phyloP scores from a whole-genome alignment of 495 filamentous ascomycete genomes.

The Pyrenopolyporus hunteri region DNA sequence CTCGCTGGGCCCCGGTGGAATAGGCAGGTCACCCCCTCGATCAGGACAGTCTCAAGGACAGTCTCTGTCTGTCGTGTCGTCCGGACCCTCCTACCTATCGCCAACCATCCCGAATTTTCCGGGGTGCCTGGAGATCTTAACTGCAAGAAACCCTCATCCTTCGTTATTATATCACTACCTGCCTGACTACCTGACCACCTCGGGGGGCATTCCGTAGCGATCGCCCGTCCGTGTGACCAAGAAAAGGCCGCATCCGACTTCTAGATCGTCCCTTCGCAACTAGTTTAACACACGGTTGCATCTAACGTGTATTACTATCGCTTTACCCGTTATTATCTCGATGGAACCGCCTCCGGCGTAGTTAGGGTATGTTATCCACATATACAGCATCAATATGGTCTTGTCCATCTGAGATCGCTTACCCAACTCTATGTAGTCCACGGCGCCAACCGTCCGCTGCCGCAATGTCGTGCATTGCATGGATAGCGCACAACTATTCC shows the following conservation, averaged over 20 bases:
- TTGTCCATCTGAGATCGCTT: slow-evolving; percentile 35
- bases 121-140: slow-evolving; percentile 44
- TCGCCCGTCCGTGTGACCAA: slow-evolving; percentile 22
- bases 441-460: slow-evolving; percentile 37
- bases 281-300: slow-evolving; percentile 20
- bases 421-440: slow-evolving; percentile 31
- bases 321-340: slow-evolving; percentile 21
- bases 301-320: slow-evolving; percentile 20
- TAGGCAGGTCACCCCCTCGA: slow-evolving; percentile 34
- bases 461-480: slow-evolving; percentile 40
- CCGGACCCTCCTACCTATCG: slow-evolving; percentile 28
- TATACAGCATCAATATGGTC: slow-evolving; percentile 31
- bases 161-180: slow-evolving; percentile 10
- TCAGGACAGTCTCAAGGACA: slow-evolving; percentile 32
- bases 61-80: slow-evolving; percentile 15
- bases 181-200: too few relatives aligned
- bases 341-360: slow-evolving; percentile 10
- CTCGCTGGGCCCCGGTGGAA: slow-evolving; percentile 22
- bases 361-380: slow-evolving; percentile 21
- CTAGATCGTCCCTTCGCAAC: slow-evolving; percentile 16
- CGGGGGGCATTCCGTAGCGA: slow-evolving; percentile 25
- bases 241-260: slow-evolving; percentile 25
- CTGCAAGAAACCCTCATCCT: slow-evolving; percentile 35
- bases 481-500: slow-evolving; percentile 21
- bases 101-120: slow-evolving; percentile 40